Percentiles rank a stretch among this genome's conserved stretches.
phyloP scores from a whole-genome alignment of 768 basidiomycete genomes.

The Gyrodon lividus region DNA sequence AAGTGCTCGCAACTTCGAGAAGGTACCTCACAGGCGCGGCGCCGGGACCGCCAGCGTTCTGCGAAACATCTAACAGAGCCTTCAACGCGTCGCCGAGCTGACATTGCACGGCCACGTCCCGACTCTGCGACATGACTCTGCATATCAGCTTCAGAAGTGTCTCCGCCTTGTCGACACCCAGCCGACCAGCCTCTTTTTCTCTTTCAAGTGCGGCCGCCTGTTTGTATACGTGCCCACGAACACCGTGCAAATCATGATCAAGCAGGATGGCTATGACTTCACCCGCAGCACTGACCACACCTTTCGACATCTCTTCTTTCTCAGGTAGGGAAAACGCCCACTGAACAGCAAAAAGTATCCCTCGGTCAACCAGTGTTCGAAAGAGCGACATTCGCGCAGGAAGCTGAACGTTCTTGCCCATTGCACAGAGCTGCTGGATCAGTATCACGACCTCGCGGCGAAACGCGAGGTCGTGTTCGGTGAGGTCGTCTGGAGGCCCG shows the following conservation, averaged over 20 bases:
- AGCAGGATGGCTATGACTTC: conserved; percentile 83
- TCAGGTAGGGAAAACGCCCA: conserved; percentile 83
- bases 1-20: neutral
- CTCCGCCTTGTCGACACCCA: conserved; percentile 61
- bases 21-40: conserved; percentile 33
- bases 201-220: conserved; percentile 73
- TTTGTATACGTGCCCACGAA: conserved; percentile 80
- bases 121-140: conserved; percentile 72
- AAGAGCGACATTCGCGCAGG: conserved; percentile 84
- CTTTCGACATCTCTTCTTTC: conserved; percentile 44
- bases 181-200: conserved; percentile 55
- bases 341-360: conserved; percentile 86
- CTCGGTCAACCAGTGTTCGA: conserved; percentile 82
- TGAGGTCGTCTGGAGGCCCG: conserved; percentile 53
- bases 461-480: conserved; percentile 52
- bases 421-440: conserved; percentile 87
- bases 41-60: conserved; percentile 36
- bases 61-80: conserved; percentile 77
- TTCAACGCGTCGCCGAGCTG: conserved; percentile 88
- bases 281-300: conserved; percentile 78
- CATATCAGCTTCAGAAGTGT: conserved; percentile 78
- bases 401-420: conserved; percentile 97
- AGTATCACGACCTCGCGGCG: conserved; percentile 82
- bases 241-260: conserved; percentile 89
- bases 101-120: conserved; percentile 84